Conservation (phyloP, 805 yeast genomes). For the Metschnikowia aberdeeniae region DNA sequence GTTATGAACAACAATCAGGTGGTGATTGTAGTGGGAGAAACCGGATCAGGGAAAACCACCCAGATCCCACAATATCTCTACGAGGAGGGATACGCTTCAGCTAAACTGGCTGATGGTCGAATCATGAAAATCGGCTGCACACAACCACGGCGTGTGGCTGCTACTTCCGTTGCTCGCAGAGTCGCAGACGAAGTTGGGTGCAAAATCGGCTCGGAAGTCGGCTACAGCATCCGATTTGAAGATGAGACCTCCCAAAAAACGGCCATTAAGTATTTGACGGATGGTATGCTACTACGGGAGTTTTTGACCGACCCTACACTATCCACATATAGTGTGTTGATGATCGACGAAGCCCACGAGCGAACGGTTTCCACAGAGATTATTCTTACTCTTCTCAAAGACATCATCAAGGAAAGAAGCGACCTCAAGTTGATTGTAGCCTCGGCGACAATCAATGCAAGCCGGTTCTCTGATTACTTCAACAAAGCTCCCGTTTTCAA, state of each 20-base stretch:
- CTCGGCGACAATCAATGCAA: slow-evolving; percentile 93
- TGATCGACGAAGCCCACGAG: slow-evolving; percentile 98
- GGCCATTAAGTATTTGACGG: slow-evolving; percentile 83
- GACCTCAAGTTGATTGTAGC: slow-evolving; percentile 78
- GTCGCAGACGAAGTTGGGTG: slow-evolving; percentile 88
- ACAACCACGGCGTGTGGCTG: slow-evolving; percentile 95
- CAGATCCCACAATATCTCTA: slow-evolving; percentile 84
- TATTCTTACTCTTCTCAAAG: slow-evolving; percentile 74
- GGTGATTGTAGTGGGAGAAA: slow-evolving; percentile 75
- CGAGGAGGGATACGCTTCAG: slow-evolving; percentile 73
- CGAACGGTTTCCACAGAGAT: slow-evolving; percentile 89
- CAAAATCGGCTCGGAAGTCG: slow-evolving; percentile 80
- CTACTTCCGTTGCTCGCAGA: slow-evolving; percentile 82
- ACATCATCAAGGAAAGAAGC: slow-evolving; percentile 55
- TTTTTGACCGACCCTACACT: slow-evolving; percentile 72
- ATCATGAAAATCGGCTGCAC: slow-evolving; percentile 68
- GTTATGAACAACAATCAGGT: slow-evolving; percentile 64
- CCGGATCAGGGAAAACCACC: slow-evolving; percentile 94
- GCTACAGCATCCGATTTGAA: slow-evolving; percentile 86
- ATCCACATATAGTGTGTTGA: slow-evolving; percentile 67
- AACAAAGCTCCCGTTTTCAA: slow-evolving; percentile 79
- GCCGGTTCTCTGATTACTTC: slow-evolving; percentile 78
- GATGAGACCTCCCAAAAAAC: slow-evolving; percentile 67
- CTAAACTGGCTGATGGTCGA: slow-evolving; percentile 21
- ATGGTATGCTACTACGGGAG: slow-evolving; percentile 90